Evolutionary conservation across 495 filamentous ascomycete genomes (phyloP).

Genomic region (Podospora pseudocomata): DNA sequence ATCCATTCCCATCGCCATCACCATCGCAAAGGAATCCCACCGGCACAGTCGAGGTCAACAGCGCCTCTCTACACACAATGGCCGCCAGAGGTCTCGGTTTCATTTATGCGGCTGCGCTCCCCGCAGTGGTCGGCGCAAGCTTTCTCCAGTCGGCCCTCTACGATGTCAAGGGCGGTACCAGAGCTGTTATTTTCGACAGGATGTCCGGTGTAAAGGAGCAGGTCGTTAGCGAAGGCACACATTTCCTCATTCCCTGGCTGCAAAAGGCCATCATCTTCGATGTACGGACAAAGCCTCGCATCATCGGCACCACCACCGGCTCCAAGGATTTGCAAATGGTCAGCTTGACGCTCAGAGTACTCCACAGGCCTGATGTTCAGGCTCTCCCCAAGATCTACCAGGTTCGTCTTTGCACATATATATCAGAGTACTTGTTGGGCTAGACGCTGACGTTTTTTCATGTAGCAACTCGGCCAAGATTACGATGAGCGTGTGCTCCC

Average conservation of each 20-base stretch:
- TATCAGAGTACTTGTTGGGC: neutral
- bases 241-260: conserved; percentile 95
- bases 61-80: conserved; percentile 26
- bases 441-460: neutral
- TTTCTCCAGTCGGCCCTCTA: conserved; percentile 77
- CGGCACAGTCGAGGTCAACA: conserved; percentile 13
- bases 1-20: conserved; percentile 12
- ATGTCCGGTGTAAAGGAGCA: conserved; percentile 86
- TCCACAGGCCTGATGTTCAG: conserved; percentile 92
- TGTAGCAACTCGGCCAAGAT: conserved; percentile 77
- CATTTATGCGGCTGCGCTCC: conserved; percentile 69
- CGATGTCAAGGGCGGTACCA: conserved; percentile 90
- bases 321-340: conserved; percentile 99
- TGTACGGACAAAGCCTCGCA: conserved; percentile 94
- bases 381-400: conserved; percentile 96
- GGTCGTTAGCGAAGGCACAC: conserved; percentile 93
- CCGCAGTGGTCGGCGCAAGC: conserved; percentile 58
- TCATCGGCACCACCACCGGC: conserved; percentile 96
- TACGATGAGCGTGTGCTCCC: conserved; percentile 99
- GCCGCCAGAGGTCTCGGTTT: conserved; percentile 57
- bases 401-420: conserved; percentile 60
- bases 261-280: conserved; percentile 95
- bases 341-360: conserved; percentile 90
- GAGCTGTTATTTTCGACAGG: conserved; percentile 98
- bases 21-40: conserved; percentile 9